Conservation (phyloP, 164 flowering plant genomes). For the Vitis riparia region DNA sequence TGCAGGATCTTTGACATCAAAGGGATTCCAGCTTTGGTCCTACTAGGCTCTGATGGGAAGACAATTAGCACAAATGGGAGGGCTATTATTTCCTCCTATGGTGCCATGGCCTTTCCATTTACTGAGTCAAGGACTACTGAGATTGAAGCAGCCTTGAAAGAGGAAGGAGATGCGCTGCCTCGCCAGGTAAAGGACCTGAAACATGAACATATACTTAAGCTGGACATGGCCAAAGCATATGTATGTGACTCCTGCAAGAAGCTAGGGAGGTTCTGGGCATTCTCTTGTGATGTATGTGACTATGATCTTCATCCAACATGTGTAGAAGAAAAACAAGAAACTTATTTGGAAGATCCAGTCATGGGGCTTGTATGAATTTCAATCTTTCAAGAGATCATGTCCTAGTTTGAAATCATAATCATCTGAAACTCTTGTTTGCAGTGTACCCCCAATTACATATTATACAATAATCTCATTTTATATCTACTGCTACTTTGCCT, state of each 20-base stretch:
- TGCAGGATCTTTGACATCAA: conserved; percentile 54
- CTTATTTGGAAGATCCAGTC: too few species aligned
- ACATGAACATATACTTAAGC: conserved; percentile 53
- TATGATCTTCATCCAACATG: conserved; percentile 66
- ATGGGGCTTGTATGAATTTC: too few species aligned
- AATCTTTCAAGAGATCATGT: too few species aligned
- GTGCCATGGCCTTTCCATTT: conserved; percentile 59
- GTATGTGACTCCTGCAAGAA: conserved; percentile 48
- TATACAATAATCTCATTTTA: too few species aligned
- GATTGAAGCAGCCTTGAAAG: conserved; percentile 34
- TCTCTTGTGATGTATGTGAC: conserved; percentile 52
- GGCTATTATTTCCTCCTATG: conserved; percentile 45
- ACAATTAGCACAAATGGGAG: conserved; percentile 46
- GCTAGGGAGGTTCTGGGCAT: conserved; percentile 63
- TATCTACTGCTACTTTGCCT: too few species aligned
- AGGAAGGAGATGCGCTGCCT: conserved; percentile 50
- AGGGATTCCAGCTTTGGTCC: conserved; percentile 49
- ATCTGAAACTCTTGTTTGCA: too few species aligned
- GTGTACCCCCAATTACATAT: too few species aligned
- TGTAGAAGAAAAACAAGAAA: conserved; percentile 21
- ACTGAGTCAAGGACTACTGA: conserved; percentile 45
- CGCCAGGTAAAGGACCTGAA: conserved; percentile 42
- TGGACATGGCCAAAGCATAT: conserved; percentile 65
- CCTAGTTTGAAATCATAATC: too few species aligned
- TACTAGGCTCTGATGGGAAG: conserved; percentile 57